Evolutionary conservation across 805 yeast genomes (phyloP), one percentile per base, ranked within the genome.

Genomic region (Spencermartinsiella europaea): DNA sequence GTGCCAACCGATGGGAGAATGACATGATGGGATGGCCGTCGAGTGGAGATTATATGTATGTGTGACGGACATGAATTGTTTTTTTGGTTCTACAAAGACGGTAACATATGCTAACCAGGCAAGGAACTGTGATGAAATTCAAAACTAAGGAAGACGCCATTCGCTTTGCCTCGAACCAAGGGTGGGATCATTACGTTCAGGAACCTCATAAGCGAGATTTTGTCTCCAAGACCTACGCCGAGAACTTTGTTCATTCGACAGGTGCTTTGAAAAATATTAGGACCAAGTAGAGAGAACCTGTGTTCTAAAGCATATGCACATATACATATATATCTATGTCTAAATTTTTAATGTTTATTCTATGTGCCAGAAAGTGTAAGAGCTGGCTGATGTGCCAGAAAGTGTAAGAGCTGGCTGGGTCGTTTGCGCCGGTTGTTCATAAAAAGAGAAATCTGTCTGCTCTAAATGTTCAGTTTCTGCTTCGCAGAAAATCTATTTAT

Each of bases 1-100:
- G 81, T 59, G 86, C 84, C 19, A 80, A 86, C 71, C 72, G 93
- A 63, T 86, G 95, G 95, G 95, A 86, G 63, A 86, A 86, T 66
- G 91, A 85, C 63, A 72, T 86, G 62, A 86, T 86, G 66, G 95
- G 95, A 21, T 86, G 85, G 72, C 90, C 85, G 59, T 77, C 85
- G 39, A 73, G 84, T 38, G 78, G 85, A 33, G 95, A 86, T 64
- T 81, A 80, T 67, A 82, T 87, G 76, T 25, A 25, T 7, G 31
- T 25, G 12, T n/a, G n/a, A n/a, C n/a, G n/a, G 35, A 47, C 17
- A 47, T 36, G n/a, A 33, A 22, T 25, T 12, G 31, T 7, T 7
- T 7, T 7, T 25, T 7, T 12, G 31, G 31, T 25, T 7, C 41
- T 8, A n/a, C 8, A 38, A 7, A 21, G 10, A 5, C 27, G 17